Percentiles rank a stretch among this genome's conserved stretches.
Conservation (phyloP, 441 rosid species). For the Codiaeum variegatum region DNA sequence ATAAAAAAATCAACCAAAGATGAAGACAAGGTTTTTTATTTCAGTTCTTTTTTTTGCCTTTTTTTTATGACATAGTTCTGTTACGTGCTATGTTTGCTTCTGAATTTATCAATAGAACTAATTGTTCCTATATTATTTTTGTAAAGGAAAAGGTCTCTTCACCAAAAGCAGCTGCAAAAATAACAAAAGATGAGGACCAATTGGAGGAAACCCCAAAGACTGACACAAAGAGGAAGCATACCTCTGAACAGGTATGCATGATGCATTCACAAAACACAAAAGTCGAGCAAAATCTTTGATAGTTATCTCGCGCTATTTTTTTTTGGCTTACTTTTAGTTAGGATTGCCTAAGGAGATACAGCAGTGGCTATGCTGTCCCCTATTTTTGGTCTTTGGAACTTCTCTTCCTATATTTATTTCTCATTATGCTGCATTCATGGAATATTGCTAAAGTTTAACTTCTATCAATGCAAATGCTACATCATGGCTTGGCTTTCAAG, state of each 20-base stretch:
- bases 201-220: slow-evolving; percentile 57
- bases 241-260: slow-evolving; percentile 49
- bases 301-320: not conserved
- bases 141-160: slow-evolving; percentile 56
- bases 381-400: not conserved
- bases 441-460: not conserved
- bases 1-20: slow-evolving; percentile 45
- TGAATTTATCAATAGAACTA: not conserved
- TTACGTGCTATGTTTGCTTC: slow-evolving; percentile 19
- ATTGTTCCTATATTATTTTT: slow-evolving; percentile 17
- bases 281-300: not conserved
- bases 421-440: not conserved
- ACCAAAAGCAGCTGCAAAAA: slow-evolving; percentile 46
- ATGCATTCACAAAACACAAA: not conserved
- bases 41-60: not conserved
- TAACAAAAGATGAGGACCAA: slow-evolving; percentile 42
- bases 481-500: not conserved
- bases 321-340: not conserved
- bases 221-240: slow-evolving; percentile 56
- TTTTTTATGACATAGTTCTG: slow-evolving; percentile 12
- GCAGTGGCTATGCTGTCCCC: not conserved
- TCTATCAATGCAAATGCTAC: not conserved
- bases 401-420: not conserved
- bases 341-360: not conserved
- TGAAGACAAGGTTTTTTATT: slow-evolving; percentile 41